Conservation (phyloP, 225 moss, liverwort and hornwort genomes). For the Polytrichum formosum region DNA sequence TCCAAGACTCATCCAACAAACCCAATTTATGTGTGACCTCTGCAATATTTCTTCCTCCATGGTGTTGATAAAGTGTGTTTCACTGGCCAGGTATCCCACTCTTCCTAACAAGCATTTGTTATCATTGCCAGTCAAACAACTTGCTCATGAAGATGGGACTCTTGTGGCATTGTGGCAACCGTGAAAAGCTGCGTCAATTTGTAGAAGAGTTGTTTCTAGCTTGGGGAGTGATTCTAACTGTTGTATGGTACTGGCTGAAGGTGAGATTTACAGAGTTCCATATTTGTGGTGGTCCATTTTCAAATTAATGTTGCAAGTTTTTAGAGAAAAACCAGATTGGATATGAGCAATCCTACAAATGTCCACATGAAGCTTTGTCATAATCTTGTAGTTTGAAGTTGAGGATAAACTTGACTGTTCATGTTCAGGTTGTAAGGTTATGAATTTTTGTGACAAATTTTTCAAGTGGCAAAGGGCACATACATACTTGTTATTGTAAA, state of each 20-base stretch:
- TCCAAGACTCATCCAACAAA: no score
- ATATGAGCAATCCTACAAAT: no score
- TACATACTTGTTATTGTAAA: no score
- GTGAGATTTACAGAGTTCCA: conserved; percentile 28
- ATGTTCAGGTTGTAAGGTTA: no score
- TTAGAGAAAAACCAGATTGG: no score
- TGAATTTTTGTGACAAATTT: no score
- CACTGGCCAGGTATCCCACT: conserved; percentile 73
- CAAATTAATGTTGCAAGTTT: no score
- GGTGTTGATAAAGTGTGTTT: not conserved
- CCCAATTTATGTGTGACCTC: not conserved
- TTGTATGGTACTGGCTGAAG: conserved; percentile 96
- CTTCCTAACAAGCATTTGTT: conserved; percentile 75
- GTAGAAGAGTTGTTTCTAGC: conserved; percentile 82
- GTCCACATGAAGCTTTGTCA: no score
- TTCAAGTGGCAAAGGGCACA: no score
- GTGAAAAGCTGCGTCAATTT: conserved; percentile 94
- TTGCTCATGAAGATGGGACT: conserved; percentile 67
- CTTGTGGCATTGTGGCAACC: conserved; percentile 87
- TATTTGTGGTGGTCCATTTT: no score
- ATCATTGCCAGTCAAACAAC: conserved; percentile 62
- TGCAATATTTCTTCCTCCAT: not conserved
- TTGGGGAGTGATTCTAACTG: conserved; percentile 72
- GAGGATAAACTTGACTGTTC: no score
- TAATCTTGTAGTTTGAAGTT: no score